Conservation (phyloP, 805 yeast genomes). For the Metschnikowia reukaufii region DNA sequence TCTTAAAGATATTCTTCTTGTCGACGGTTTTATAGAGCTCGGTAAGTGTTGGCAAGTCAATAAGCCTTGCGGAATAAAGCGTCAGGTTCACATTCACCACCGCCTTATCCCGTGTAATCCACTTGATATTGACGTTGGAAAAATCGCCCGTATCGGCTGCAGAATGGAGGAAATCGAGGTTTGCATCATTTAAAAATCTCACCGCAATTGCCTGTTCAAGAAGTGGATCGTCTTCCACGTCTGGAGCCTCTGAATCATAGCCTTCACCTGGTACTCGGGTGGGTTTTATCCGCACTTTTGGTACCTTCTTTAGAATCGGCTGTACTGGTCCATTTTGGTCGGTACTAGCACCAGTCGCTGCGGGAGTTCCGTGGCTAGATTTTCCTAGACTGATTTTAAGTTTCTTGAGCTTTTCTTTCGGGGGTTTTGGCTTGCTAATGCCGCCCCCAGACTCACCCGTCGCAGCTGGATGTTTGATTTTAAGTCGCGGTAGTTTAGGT, state of each 20-base stretch:
- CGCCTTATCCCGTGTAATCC: conserved; percentile 82
- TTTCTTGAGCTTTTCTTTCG: conserved; percentile 25
- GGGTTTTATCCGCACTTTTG: conserved; percentile 54
- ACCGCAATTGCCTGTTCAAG: conserved; percentile 83
- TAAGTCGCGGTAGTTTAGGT: conserved; percentile 19
- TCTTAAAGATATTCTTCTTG: conserved; percentile 81
- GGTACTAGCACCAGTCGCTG: conserved; percentile 5
- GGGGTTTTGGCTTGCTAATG: conserved; percentile 14
- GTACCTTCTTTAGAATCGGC: conserved; percentile 26
- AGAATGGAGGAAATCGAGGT: conserved; percentile 68
- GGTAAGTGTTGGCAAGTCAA: conserved; percentile 85
- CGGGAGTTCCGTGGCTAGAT: conserved; percentile 1
- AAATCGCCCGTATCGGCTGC: conserved; percentile 80
- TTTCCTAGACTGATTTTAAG: conserved; percentile 26
- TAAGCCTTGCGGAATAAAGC: conserved; percentile 75
- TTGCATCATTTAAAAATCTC: conserved; percentile 68
- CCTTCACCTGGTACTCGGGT: conserved; percentile 88
- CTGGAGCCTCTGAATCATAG: conserved; percentile 95
- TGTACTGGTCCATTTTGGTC: conserved; percentile 6
- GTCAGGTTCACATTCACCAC: conserved; percentile 66
- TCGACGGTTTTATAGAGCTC: conserved; percentile 90
- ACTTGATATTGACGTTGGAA: conserved; percentile 68
- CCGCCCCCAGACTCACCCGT: conserved; percentile 12
- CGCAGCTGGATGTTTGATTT: conserved; percentile 23
- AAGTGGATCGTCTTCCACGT: conserved; percentile 90